These are phyloP conservation scores for Globisporangium okanoganense DNA, from an alignment of 352 stramenopile species.

Conservation along the genomic window DNA sequence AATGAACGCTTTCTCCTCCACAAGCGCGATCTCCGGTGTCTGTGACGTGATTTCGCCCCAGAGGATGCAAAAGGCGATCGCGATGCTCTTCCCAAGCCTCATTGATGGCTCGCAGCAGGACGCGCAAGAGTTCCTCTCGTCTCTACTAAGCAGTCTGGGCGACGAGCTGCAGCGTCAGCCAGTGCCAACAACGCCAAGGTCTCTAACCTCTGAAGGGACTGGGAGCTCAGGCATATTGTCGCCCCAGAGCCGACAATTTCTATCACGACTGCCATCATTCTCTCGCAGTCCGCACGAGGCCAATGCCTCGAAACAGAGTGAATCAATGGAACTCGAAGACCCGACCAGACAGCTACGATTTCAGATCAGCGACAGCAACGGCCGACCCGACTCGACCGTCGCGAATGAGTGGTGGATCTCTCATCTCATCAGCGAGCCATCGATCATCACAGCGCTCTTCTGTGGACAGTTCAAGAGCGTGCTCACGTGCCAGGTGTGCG, in stretches of 20 bases:
- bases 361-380: constrained; percentile 88
- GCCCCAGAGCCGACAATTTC: constrained; percentile 24
- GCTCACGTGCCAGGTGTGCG: constrained; percentile 88
- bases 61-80: constrained; percentile 73
- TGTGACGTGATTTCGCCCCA: constrained; percentile 48
- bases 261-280: constrained; percentile 22
- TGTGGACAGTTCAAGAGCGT: constrained; percentile 96
- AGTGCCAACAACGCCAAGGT: constrained; percentile 23
- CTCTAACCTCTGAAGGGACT: not conserved
- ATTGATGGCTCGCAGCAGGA: constrained; percentile 93
- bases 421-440: constrained; percentile 93
- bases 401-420: constrained; percentile 97
- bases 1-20: constrained; percentile 32
- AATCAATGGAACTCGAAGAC: not conserved
- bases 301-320: not conserved
- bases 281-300: not conserved
- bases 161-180: constrained; percentile 88
- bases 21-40: constrained; percentile 20
- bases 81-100: constrained; percentile 85
- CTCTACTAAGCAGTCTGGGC: constrained; percentile 90
- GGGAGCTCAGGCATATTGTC: constrained; percentile 47
- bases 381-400: constrained; percentile 89
- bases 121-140: constrained; percentile 92
- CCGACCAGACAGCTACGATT: constrained; percentile 10
- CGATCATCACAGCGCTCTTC: constrained; percentile 94